These are phyloP conservation scores for Cunninghamia lanceolata DNA, from an alignment of 75 land plant species.

Conservation along the genomic window DNA sequence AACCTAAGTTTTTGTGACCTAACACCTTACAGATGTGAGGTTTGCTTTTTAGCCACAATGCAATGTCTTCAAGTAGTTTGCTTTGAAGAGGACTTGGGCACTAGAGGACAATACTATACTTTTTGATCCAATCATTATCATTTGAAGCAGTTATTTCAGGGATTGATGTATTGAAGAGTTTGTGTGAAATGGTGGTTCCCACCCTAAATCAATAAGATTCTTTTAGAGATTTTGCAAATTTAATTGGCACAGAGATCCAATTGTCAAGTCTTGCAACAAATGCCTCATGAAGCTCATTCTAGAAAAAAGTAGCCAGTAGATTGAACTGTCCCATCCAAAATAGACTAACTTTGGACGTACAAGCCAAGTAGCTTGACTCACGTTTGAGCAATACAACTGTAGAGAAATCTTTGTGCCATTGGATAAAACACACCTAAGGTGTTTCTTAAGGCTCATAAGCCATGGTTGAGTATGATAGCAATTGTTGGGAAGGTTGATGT, in stretches of 20 bases:
- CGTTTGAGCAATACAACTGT: neutral
- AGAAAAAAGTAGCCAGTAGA: neutral
- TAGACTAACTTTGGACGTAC: neutral
- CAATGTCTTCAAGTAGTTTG: too few relatives aligned
- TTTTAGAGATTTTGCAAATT: neutral
- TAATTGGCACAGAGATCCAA: too few relatives aligned
- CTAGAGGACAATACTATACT: too few relatives aligned
- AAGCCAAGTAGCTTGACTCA: neutral
- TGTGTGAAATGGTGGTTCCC: neutral
- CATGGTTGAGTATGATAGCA: too few relatives aligned
- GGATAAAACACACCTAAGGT: neutral
- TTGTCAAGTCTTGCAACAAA: neutral
- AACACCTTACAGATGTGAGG: too few relatives aligned
- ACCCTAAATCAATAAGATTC: neutral
- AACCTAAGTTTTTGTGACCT: too few relatives aligned
- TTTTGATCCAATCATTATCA: too few relatives aligned
- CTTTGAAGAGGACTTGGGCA: too few relatives aligned
- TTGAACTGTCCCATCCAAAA: too few relatives aligned
- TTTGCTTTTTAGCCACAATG: too few relatives aligned
- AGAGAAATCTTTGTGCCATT: neutral
- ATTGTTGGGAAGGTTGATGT: too few relatives aligned
- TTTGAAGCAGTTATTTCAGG: too few relatives aligned
- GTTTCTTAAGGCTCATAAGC: neutral
- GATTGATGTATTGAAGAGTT: neutral
- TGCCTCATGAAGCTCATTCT: neutral